Evolutionary conservation across 163 green algal genomes (phyloP).

Genomic region (Scenedesmus sp.): DNA sequence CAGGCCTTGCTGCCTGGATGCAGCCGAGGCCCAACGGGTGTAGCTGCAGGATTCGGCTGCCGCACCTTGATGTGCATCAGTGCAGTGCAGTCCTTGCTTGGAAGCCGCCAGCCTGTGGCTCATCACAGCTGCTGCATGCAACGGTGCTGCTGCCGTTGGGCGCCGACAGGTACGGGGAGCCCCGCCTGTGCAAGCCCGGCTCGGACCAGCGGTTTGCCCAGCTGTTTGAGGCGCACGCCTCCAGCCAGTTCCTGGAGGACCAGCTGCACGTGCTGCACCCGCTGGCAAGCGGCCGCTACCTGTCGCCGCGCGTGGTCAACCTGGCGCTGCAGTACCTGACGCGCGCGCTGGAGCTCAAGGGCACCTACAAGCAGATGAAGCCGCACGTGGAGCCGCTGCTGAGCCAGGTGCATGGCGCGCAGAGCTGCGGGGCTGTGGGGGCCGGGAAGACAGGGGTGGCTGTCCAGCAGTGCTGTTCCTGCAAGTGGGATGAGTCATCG

Average conservation of each 20-base stretch:
- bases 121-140: too few relatives aligned
- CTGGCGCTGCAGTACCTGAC: slow-evolving; percentile 68
- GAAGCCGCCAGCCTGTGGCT: too few relatives aligned
- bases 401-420: slow-evolving; percentile 44
- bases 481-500: too few relatives aligned
- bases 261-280: slow-evolving; percentile 80
- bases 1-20: neutral
- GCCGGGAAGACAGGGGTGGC: too few relatives aligned
- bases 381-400: slow-evolving; percentile 69
- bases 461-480: too few relatives aligned
- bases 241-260: slow-evolving; percentile 85
- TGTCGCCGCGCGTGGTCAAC: slow-evolving; percentile 79
- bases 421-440: too few relatives aligned
- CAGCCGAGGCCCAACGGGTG: neutral
- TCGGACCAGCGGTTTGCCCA: slow-evolving; percentile 80
- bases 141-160: neutral
- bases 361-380: slow-evolving; percentile 73
- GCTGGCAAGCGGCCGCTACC: slow-evolving; percentile 69
- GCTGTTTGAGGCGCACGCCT: slow-evolving; percentile 80
- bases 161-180: slow-evolving; percentile 82
- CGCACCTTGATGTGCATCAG: too few relatives aligned
- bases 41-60: neutral
- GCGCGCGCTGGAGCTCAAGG: slow-evolving; percentile 62
- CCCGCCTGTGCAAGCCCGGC: slow-evolving; percentile 68
- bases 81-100: too few relatives aligned